Base-by-base conservation (phyloP, 2,329 filamentous ascomycete genomes). In the Aspergillus sp. region DNA sequence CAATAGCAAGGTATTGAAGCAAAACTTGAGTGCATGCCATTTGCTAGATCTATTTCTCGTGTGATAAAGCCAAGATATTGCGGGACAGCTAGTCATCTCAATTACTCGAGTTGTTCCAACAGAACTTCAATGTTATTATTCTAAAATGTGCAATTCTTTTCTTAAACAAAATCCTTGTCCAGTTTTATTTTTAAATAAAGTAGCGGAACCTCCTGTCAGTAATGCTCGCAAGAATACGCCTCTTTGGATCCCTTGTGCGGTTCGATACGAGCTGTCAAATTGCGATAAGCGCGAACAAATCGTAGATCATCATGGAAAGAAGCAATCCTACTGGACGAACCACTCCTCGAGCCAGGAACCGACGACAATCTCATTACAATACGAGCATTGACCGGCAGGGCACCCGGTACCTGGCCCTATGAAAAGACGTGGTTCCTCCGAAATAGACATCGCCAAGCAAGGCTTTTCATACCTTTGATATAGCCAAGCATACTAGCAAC, bases 261-360 rank as follows among this genome's bases (percentile, higher is more conserved):
- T 39, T 42, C 27, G 42, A 45, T 39, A 45, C 39, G 39, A 42
- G 33, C 27, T 42, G 33, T 26, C 28, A 41, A 38, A 45, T 42
- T 45, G 28, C 38, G 43, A 45, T 42, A 27, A 36, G 30, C 43
- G 12, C 12, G 10, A 42, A 28, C 39, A 39, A 30, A 39, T 32
- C 33, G 43, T 28, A 29, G 29, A 34, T 42, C 35, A 42, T 31
- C 11, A 26, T 33, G 27, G 30, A 35, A 31, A 10, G 32, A 32
- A 13, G 28, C 11, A 26, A 41, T 41, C 39, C 26, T 32, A 9
- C n/a, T 32, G 33, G 39, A 34, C n/a, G 5, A 32, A 41, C 33
- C 30, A 35, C 30, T 27, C 32, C 19, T 26, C 11, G 34, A 41
- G 34, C 5, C 26, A 33, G 39, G 39, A 35, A 10, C 39, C 31